phyloP scores from a whole-genome alignment of 1,284 basidiomycete genomes.

The Abortiporus biennis region DNA sequence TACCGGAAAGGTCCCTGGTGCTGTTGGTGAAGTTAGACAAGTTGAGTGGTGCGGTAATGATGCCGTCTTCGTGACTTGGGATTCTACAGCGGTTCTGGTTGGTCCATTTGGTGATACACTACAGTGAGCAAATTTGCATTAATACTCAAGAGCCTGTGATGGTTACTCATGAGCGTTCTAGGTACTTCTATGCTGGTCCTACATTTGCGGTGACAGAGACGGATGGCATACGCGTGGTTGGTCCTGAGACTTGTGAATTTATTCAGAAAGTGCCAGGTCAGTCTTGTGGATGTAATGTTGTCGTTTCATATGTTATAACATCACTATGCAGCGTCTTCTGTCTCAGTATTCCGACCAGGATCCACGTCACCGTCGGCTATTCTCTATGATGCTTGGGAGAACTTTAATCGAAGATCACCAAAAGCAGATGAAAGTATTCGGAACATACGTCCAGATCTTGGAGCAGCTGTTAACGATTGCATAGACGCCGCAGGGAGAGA shows the following conservation, averaged over 20 bases:
- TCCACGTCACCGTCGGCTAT: slow-evolving; percentile 91
- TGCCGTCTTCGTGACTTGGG: slow-evolving; percentile 86
- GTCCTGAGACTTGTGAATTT: slow-evolving; percentile 79
- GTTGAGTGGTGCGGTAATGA: slow-evolving; percentile 98
- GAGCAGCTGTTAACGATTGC: slow-evolving; percentile 86
- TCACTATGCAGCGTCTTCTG: slow-evolving; percentile 49
- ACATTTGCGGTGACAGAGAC: slow-evolving; percentile 79
- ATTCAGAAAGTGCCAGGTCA: slow-evolving; percentile 89
- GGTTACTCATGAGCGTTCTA: slow-evolving; percentile 23
- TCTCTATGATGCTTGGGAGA: slow-evolving; percentile 88
- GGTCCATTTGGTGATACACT: slow-evolving; percentile 90
- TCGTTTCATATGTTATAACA: slow-evolving; percentile 4
- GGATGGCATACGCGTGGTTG: slow-evolving; percentile 83
- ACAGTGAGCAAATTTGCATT: slow-evolving; percentile 45
- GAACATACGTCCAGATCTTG: slow-evolving; percentile 81
- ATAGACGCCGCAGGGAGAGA: slow-evolving; percentile 92
- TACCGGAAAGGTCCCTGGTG: slow-evolving; percentile 42
- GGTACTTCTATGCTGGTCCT: slow-evolving; percentile 77
- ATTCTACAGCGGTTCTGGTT: slow-evolving; percentile 74
- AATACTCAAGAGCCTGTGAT: neutral
- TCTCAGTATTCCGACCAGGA: slow-evolving; percentile 87
- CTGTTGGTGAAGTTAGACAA: slow-evolving; percentile 52
- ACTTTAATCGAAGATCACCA: slow-evolving; percentile 77
- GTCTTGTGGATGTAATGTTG: slow-evolving; percentile 13
- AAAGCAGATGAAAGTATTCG: slow-evolving; percentile 93